Percentiles rank a stretch among this genome's conserved stretches.
Evolutionary conservation across 805 yeast species (phyloP).

Genomic region (Saturnispora bothae): DNA sequence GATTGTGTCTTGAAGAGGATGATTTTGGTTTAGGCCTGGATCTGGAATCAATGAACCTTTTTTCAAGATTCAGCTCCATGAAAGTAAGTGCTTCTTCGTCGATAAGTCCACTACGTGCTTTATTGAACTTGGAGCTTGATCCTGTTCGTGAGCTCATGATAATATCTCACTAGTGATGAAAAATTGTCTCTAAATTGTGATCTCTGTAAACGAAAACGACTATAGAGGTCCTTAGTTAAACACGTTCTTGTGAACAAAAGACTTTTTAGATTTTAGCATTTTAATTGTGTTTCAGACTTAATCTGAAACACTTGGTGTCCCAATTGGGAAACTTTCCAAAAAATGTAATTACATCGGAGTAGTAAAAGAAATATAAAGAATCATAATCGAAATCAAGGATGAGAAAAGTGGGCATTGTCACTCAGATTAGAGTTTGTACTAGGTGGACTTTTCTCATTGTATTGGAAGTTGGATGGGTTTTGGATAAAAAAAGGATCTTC

Average conservation of each 20-base stretch:
- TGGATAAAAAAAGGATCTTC: conserved; percentile 44
- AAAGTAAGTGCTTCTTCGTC: neutral
- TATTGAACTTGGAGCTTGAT: neutral
- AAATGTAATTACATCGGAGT: too few species aligned
- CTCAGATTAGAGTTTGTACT: conserved; percentile 1
- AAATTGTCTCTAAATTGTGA: too few species aligned
- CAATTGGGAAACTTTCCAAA: too few species aligned
- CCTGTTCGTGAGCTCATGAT: neutral
- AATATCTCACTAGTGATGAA: neutral
- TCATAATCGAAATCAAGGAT: too few species aligned
- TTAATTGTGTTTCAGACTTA: too few species aligned
- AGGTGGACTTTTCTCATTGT: conserved; percentile 13
- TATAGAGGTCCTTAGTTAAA: too few species aligned
- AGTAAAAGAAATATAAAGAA: too few species aligned
- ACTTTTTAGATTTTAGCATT: too few species aligned
- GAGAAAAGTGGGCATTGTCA: neutral
- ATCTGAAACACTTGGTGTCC: too few species aligned
- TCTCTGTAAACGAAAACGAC: too few species aligned
- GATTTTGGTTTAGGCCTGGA: neutral
- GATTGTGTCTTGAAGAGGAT: neutral
- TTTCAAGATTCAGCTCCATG: neutral
- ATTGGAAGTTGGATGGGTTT: conserved; percentile 37
- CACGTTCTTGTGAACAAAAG: too few species aligned
- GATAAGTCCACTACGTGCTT: neutral
- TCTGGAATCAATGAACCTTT: neutral